phyloP scores from a whole-genome alignment of 331 rosid species.

The Cucumis variabilis region DNA sequence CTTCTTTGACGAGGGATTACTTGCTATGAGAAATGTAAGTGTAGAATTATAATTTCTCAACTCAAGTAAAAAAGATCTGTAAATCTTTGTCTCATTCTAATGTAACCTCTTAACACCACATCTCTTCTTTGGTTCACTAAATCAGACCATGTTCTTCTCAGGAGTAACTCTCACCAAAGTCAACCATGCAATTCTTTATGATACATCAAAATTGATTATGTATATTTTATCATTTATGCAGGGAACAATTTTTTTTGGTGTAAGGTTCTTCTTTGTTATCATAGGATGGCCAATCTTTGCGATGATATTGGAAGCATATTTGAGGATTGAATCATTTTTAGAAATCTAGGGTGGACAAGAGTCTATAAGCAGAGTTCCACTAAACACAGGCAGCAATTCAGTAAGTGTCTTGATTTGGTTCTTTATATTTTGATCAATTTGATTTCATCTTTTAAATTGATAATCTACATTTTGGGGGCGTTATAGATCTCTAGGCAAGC shows the following conservation, averaged over 20 bases:
- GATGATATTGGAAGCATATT: slow-evolving; percentile 91
- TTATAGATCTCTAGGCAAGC: no score
- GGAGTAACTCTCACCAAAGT: slow-evolving; percentile 92
- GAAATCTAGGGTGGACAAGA: no score
- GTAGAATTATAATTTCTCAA: neutral
- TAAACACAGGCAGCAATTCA: no score
- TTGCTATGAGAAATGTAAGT: slow-evolving; percentile 98
- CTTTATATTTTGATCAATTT: no score
- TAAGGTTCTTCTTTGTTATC: slow-evolving; percentile 83
- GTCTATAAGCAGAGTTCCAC: no score
- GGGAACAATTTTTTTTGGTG: slow-evolving; percentile 91
- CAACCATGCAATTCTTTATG: slow-evolving; percentile 96
- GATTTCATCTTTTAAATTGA: no score
- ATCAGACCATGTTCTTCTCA: slow-evolving; percentile 93
- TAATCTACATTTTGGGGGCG: no score
- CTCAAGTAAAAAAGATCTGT: slow-evolving; percentile 10
- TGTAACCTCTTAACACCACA: slow-evolving; percentile 35
- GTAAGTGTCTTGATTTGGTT: no score
- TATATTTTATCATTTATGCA: slow-evolving; percentile 32
- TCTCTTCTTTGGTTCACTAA: slow-evolving; percentile 40
- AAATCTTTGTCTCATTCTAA: slow-evolving; percentile 33
- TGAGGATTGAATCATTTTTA: no score
- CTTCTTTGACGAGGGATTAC: slow-evolving; percentile 96
- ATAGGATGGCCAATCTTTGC: slow-evolving; percentile 96
- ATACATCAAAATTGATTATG: slow-evolving; percentile 70